phyloP scores from a whole-genome alignment of 2,329 filamentous ascomycete species.

The Colletotrichum higginsianum region DNA sequence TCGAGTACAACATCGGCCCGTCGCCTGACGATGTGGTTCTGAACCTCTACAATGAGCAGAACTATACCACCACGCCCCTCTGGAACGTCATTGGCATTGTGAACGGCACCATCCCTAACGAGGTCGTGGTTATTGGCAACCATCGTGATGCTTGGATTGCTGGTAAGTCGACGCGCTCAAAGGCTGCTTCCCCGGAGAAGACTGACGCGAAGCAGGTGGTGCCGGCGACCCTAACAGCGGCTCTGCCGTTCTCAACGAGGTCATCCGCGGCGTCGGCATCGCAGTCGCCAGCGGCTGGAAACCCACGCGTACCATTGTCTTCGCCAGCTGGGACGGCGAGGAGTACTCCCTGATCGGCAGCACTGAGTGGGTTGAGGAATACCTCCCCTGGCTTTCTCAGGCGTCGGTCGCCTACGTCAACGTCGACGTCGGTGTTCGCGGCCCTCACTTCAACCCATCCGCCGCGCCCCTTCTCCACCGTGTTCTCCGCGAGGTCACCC shows the following conservation, averaged over 20 bases:
- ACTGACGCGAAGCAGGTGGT: conserved; percentile 67
- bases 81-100: conserved; percentile 96
- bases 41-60: conserved; percentile 84
- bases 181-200: background rate
- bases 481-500: conserved; percentile 77
- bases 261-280: conserved; percentile 80
- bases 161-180: conserved; percentile 18
- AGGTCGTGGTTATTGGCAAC: conserved; percentile 92
- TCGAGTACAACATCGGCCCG: conserved; percentile 88
- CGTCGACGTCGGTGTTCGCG: conserved; percentile 81
- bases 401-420: conserved; percentile 88
- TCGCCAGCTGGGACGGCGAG: conserved; percentile 86
- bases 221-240: conserved; percentile 88
- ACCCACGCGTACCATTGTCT: conserved; percentile 88
- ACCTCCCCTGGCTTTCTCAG: conserved; percentile 82
- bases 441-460: conserved; percentile 73
- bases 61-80: conserved; percentile 84
- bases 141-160: conserved; percentile 93
- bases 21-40: conserved; percentile 80
- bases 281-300: conserved; percentile 73
- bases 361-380: conserved; percentile 95
- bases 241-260: conserved; percentile 84
- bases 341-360: conserved; percentile 90
- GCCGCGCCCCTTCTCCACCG: conserved; percentile 85
- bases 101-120: conserved; percentile 87